A percentile compares a stretch with the other conserved stretches of the same genome.
phyloP scores from a whole-genome alignment of 78 protist species.

The Thecamonas trahens region DNA sequence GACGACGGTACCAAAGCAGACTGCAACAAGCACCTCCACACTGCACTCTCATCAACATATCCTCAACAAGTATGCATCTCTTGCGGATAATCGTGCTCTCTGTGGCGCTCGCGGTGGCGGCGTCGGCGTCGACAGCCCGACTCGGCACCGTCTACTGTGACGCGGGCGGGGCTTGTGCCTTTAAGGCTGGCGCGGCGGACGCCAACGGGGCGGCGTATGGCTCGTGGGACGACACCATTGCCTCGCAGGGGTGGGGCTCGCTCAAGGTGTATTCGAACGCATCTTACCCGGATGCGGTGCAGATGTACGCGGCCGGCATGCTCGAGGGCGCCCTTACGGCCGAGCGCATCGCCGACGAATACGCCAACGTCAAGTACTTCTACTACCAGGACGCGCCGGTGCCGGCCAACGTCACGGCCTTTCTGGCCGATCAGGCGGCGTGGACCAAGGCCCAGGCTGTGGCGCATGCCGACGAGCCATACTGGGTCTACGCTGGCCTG shows the following conservation, averaged over 20 bases:
- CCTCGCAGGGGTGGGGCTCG: conserved; percentile 42
- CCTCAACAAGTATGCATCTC: too few relatives aligned
- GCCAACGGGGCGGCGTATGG: too few relatives aligned
- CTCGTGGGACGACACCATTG: too few relatives aligned
- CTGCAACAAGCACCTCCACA: too few relatives aligned
- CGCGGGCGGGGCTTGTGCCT: too few relatives aligned
- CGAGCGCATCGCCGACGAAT: conserved; percentile 26
- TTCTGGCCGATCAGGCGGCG: conserved; percentile 1
- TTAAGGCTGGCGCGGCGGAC: too few relatives aligned
- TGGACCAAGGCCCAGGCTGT: conserved; percentile 13
- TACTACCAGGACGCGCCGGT: conserved; percentile 3
- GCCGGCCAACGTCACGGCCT: conserved; percentile 7
- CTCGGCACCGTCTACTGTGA: too few relatives aligned
- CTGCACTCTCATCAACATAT: too few relatives aligned
- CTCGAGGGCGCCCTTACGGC: conserved; percentile 45
- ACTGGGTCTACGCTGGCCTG: conserved; percentile 42
- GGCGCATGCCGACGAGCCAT: conserved; percentile 8
- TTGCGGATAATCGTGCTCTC: too few relatives aligned
- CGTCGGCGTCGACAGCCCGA: too few relatives aligned
- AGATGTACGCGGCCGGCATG: conserved; percentile 48
- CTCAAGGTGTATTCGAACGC: conserved; percentile 27
- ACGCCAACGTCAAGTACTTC: conserved; percentile 10
- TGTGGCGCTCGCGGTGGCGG: too few relatives aligned
- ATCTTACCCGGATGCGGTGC: neutral
- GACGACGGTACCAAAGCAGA: too few relatives aligned